These are phyloP conservation scores for Delonix regia DNA, from an alignment of 306 rosid genomes.

Conservation along the genomic window DNA sequence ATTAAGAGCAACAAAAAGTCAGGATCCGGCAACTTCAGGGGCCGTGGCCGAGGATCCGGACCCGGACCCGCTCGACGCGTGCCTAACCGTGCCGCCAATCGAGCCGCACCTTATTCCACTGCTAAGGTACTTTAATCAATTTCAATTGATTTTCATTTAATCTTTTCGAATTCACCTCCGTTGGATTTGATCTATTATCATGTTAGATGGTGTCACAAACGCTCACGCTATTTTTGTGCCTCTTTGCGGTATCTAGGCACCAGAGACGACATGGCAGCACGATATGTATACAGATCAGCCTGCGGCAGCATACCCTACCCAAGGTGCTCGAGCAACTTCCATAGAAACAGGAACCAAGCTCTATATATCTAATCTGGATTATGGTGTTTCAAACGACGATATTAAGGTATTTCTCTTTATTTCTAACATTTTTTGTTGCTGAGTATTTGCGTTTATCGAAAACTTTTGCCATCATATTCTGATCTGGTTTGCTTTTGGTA, in stretches of 20 bases:
- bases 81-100: constrained; percentile 53
- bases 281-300: constrained; percentile 56
- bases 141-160: neutral
- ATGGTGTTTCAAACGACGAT: constrained; percentile 75
- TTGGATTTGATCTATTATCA: neutral
- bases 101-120: constrained; percentile 50
- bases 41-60: constrained; percentile 52
- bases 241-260: constrained; percentile 56
- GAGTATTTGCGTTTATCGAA: neutral
- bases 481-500: neutral
- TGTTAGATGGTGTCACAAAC: neutral
- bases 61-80: constrained; percentile 78
- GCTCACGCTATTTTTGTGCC: neutral
- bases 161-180: neutral
- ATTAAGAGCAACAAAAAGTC: constrained; percentile 68
- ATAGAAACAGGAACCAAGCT: constrained; percentile 75
- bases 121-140: constrained; percentile 47
- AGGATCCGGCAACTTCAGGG: constrained; percentile 56
- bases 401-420: constrained; percentile 49
- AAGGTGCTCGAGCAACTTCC: constrained; percentile 57
- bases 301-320: constrained; percentile 31
- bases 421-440: neutral
- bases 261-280: constrained; percentile 69
- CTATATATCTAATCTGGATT: constrained; percentile 66
- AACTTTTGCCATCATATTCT: too few species aligned